These are phyloP conservation scores for Haplosporangium gracile DNA, from an alignment of 192 early-diverging fungal genomes.

Conservation along the genomic window DNA sequence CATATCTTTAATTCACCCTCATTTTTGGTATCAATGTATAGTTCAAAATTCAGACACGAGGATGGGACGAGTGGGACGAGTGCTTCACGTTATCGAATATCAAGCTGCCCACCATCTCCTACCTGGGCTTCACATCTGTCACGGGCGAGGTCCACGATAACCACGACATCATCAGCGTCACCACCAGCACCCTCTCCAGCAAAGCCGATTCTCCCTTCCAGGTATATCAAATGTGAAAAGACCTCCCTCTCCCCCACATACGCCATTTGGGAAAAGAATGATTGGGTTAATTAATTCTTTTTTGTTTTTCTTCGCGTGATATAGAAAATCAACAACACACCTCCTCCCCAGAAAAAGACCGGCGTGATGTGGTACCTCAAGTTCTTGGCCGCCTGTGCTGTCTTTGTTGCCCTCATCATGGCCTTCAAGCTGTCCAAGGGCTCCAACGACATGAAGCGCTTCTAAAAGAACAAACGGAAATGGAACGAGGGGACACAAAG, in stretches of 20 bases:
- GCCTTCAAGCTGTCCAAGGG: slow-evolving; percentile 51
- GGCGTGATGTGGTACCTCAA: slow-evolving; percentile 57
- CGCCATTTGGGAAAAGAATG: not conserved
- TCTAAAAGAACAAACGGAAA: slow-evolving; percentile 13
- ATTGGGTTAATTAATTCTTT: not conserved
- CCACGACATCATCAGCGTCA: slow-evolving; percentile 63
- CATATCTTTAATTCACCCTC: not conserved
- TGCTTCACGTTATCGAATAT: slow-evolving; percentile 90
- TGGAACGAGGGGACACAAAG: not conserved
- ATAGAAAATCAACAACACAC: slow-evolving; percentile 32
- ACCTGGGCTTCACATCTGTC: slow-evolving; percentile 92
- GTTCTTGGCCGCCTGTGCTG: slow-evolving; percentile 46
- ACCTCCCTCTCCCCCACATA: not conserved
- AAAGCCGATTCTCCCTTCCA: slow-evolving; percentile 5
- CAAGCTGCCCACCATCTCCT: slow-evolving; percentile 78
- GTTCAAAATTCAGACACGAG: slow-evolving; percentile 61
- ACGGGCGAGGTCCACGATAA: slow-evolving; percentile 94
- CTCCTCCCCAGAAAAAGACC: slow-evolving; percentile 48
- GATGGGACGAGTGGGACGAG: slow-evolving; percentile 79
- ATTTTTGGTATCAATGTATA: slow-evolving; percentile 15
- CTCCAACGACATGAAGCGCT: slow-evolving; percentile 43
- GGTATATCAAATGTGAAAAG: not conserved
- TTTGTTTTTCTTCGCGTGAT: not conserved
- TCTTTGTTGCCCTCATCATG: slow-evolving; percentile 52
- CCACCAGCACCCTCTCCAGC: slow-evolving; percentile 51